phyloP scores from a whole-genome alignment of 2,329 filamentous ascomycete genomes.

The Zasmidium citrigriseum region DNA sequence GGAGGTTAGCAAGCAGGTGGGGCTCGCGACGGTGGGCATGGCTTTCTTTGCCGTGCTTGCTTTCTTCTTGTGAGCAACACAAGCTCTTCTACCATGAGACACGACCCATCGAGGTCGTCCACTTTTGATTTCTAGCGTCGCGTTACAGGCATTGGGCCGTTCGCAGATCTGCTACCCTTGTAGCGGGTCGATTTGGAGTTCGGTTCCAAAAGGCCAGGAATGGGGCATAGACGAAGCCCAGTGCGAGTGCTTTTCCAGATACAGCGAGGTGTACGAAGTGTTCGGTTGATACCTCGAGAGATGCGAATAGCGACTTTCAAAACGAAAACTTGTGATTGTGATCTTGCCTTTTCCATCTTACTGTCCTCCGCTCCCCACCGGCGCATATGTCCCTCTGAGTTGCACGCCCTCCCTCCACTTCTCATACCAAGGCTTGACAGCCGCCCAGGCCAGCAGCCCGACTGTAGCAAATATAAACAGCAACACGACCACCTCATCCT shows the following conservation, averaged over 20 bases:
- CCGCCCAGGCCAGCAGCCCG: slow-evolving; percentile 61
- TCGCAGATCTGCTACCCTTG: not conserved
- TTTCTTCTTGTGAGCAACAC: not conserved
- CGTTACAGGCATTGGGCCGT: not conserved
- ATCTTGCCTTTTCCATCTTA: not conserved
- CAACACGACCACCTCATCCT: slow-evolving; percentile 66
- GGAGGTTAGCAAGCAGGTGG: not conserved
- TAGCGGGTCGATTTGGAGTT: not conserved
- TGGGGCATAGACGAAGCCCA: not conserved
- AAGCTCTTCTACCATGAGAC: not conserved
- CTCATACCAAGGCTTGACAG: slow-evolving; percentile 60
- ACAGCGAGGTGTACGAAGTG: not conserved
- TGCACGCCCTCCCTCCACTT: slow-evolving; percentile 26
- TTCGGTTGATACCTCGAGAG: not conserved
- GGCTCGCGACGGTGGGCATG: not conserved
- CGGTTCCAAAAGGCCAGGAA: too few species aligned
- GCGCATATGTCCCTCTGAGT: not conserved
- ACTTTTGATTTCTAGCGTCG: not conserved
- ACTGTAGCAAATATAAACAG: slow-evolving; percentile 66
- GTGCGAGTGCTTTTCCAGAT: not conserved
- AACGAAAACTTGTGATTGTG: not conserved
- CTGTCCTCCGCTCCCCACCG: not conserved
- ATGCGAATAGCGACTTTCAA: not conserved
- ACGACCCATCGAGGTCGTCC: not conserved
- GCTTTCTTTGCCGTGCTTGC: slow-evolving; percentile 5